These are phyloP conservation scores for Corniculantispora saksenae DNA, from an alignment of 2,329 filamentous ascomycete genomes.

Conservation along the genomic window DNA sequence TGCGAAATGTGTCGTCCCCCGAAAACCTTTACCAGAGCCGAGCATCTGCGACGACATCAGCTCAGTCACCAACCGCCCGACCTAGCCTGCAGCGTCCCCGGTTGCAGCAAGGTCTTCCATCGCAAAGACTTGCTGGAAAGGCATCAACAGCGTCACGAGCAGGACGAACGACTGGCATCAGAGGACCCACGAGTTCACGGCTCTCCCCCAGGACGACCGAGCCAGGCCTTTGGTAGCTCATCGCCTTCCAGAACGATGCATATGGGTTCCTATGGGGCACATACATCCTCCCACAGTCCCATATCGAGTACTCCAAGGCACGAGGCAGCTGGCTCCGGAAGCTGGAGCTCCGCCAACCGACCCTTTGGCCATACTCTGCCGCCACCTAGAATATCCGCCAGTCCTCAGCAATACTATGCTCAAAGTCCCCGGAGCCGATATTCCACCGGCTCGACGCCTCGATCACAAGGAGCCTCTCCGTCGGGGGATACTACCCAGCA, in stretches of 20 bases:
- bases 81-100: constrained; percentile 51
- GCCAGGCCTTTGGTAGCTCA: constrained; percentile 21
- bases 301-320: constrained; percentile 19
- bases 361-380: constrained; percentile 17
- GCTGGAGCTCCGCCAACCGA: constrained; percentile 10
- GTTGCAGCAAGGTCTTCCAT: constrained; percentile 60
- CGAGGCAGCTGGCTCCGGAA: not conserved
- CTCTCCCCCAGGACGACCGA: not conserved
- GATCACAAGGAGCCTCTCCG: not conserved
- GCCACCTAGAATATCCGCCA: constrained; percentile 13
- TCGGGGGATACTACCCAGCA: not conserved
- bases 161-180: constrained; percentile 31
- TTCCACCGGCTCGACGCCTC: constrained; percentile 1
- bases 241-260: constrained; percentile 24
- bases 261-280: constrained; percentile 19
- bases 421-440: constrained; percentile 8
- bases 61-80: constrained; percentile 58
- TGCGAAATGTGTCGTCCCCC: constrained; percentile 54
- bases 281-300: constrained; percentile 8
- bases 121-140: constrained; percentile 61
- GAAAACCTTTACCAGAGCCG: constrained; percentile 63
- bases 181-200: not conserved
- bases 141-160: constrained; percentile 51
- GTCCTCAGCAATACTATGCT: constrained; percentile 13
- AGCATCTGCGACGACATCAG: constrained; percentile 64